A percentile compares a stretch with the other conserved stretches of the same genome.
These are phyloP conservation scores for Adansonia digitata DNA, from an alignment of 345 rosid genomes.

Conservation along the genomic window DNA sequence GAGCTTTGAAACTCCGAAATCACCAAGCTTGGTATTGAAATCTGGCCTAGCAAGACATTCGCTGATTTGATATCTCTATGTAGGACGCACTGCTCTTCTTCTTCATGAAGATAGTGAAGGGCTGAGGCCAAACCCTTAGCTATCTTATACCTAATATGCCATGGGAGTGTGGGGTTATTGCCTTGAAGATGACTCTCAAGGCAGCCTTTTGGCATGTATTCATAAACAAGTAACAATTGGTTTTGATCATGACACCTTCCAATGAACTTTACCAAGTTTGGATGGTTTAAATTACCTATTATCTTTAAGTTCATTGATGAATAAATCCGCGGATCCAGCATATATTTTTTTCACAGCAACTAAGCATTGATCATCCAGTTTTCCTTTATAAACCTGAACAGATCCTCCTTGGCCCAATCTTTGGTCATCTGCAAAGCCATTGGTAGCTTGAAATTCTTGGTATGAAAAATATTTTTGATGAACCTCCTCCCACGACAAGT, in stretches of 20 bases:
- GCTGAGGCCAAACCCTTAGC: neutral
- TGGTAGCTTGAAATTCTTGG: neutral
- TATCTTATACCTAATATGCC: neutral
- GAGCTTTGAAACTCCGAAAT: neutral
- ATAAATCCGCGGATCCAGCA: neutral
- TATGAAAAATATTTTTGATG: neutral
- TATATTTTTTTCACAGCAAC: slow-evolving; percentile 4
- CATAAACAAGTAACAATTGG: slow-evolving; percentile 11
- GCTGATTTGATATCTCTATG: slow-evolving; percentile 2
- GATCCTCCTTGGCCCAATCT: slow-evolving; percentile 1
- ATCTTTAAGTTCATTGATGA: neutral
- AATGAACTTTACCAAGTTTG: slow-evolving; percentile 1
- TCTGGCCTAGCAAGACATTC: neutral
- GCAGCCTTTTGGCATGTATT: slow-evolving; percentile 14
- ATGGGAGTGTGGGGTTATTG: neutral
- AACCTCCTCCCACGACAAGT: neutral
- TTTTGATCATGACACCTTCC: slow-evolving; percentile 3
- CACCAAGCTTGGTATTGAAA: neutral
- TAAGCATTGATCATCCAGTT: neutral
- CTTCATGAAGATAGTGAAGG: neutral
- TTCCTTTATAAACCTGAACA: neutral
- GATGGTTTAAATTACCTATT: neutral
- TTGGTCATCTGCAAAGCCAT: neutral
- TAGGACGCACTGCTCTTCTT: neutral
- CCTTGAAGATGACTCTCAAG: slow-evolving; percentile 5